Evolutionary conservation across 1,284 basidiomycete species (phyloP), one percentile per base, ranked within the genome.

Genomic region (Ustilago esculenta): DNA sequence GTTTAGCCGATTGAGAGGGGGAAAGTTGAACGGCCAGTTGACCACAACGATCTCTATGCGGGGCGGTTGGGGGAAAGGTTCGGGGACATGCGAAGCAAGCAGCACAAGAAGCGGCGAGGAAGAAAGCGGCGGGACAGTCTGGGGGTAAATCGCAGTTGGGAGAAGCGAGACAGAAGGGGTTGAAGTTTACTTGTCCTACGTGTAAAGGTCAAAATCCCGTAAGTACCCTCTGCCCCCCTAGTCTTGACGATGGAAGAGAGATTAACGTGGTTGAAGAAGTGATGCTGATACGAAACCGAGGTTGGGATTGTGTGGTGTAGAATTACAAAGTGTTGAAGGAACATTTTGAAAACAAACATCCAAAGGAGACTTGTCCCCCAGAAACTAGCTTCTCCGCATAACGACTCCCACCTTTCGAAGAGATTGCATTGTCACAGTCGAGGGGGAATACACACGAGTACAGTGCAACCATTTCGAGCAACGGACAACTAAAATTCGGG

Each of bases 341-440:
- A 30, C 64, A 67, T 17, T 67, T 60, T 42, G 57, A 67, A 20
- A 60, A 60, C 20, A 67, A 67, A 29, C 64, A 67, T 46, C 64
- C 64, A 0, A 67, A 67, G 33, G 64, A 59, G 1, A 49, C 39
- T 5, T 42, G 40, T 41, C 64, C 64, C 8, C 40, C 48, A 11
- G 64, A 67, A 30, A 42, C 39, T 44, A 48, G 33, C 8, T 67
- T 67, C 45, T 37, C 43, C 12, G 54, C 45, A 5, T 56, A 43
- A n/a, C n/a, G n/a, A n/a, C n/a, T n/a, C n/a, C n/a, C n/a, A n/a
- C n/a, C n/a, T n/a, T n/a, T n/a, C n/a, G n/a, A n/a, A n/a, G n/a
- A n/a, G n/a, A n/a, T n/a, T n/a, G n/a, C n/a, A n/a, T n/a, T n/a
- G n/a, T n/a, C n/a, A n/a, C n/a, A n/a, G n/a, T n/a, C n/a, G n/a